A percentile compares a stretch with the other conserved stretches of the same genome.
Evolutionary conservation across 2,329 filamentous ascomycete species (phyloP).

Genomic region (Boeremia lycopersici): DNA sequence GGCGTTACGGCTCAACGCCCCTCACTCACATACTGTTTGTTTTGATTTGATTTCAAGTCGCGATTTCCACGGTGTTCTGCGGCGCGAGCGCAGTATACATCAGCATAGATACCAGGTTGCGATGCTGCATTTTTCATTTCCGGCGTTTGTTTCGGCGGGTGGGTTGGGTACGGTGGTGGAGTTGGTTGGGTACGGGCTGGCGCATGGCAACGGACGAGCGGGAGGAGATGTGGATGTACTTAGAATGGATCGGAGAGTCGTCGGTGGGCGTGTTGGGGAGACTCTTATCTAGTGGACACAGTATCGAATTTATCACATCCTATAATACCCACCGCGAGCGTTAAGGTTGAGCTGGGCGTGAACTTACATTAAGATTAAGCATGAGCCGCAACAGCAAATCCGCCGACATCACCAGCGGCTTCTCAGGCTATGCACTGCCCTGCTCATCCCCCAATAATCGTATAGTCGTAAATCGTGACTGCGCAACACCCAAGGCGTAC

Average conservation of each 20-base stretch:
- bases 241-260: conserved; percentile 8
- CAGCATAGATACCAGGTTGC: conserved; percentile 30
- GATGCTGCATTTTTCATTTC: conserved; percentile 13
- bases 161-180: background rate
- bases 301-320: conserved; percentile 1
- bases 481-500: too few relatives aligned
- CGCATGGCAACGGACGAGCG: background rate
- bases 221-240: conserved; percentile 8
- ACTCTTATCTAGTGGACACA: conserved; percentile 3
- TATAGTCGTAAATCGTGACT: too few relatives aligned
- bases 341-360: too few relatives aligned
- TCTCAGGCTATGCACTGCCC: too few relatives aligned
- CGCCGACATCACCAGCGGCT: too few relatives aligned
- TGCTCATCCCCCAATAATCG: too few relatives aligned
- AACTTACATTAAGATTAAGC: too few relatives aligned
- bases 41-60: conserved; percentile 6
- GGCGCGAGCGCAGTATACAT: conserved; percentile 20
- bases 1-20: conserved; percentile 23
- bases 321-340: too few relatives aligned
- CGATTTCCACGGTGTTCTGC: conserved; percentile 14
- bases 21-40: conserved; percentile 17
- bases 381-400: too few relatives aligned
- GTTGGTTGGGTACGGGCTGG: conserved; percentile 1
- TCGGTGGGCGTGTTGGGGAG: background rate
- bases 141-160: conserved; percentile 10